Base-by-base conservation (phyloP, 768 basidiomycete genomes). In the Mycena belliarum region DNA sequence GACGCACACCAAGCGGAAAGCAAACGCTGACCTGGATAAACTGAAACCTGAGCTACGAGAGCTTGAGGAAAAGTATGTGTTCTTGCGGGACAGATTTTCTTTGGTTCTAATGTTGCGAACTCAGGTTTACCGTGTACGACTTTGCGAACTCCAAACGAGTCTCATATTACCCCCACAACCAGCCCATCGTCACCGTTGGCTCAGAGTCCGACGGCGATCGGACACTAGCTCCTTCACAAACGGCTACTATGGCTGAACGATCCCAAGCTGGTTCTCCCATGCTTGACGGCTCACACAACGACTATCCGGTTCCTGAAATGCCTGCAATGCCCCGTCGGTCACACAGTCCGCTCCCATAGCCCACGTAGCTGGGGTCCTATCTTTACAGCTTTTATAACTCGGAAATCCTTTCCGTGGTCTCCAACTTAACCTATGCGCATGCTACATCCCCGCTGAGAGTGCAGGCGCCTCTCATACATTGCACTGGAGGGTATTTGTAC, bases 1-100 rank as follows among this genome's bases (percentile, higher is more conserved):
- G 53, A 97, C 93, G 54, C 94, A 95, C 61, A 80, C 90, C 43
- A 97, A 94, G 72, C 87, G 97, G 33, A 98, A 96, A 69, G 86
- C 84, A 29, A 91, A 93, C 63, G 78, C 82, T 29, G 93, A 97
- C 73, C 70, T 91, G 12, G 91, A 91, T 63, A 89, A 89, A 71
- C 84, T 98, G 80, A 92, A 89, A 68, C 89, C 93, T 21, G 97
- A 98, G 70, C 81, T 93, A 70, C 83, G 95, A 59, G 85, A 93
- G 72, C 83, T 98, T 60, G 96, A 98, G 72, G 94, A 98, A 71
- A 91, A 95, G 91, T 90, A 69, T 55, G 87, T 28, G 20, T 59
- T 23, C 43, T 37, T 51, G 38, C 33, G 15, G 48, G 25, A 11
- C n/a, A 33, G 20, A 26, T 45, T 16, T 21, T 26, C 28, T 32